Percentiles rank a stretch among this genome's conserved stretches.
Conservation (phyloP, 129 eudicot species). For the Gnaphalium uliginosum region DNA sequence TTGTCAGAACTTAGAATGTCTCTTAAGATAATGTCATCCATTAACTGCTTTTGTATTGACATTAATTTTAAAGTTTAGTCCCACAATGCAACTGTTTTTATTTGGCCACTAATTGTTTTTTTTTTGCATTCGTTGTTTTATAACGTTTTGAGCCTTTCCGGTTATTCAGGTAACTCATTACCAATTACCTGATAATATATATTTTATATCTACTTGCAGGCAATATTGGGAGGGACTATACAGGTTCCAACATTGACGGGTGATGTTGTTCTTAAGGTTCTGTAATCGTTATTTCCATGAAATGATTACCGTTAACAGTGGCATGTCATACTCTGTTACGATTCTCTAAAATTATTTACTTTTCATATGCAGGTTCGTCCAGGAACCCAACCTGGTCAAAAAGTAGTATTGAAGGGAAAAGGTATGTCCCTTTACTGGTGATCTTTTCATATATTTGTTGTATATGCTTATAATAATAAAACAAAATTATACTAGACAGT, state of each 20-base stretch:
- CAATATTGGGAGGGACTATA: conserved; percentile 87
- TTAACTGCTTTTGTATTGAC: not conserved
- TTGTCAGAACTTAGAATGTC: not conserved
- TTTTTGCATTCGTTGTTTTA: not conserved
- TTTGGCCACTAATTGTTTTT: not conserved
- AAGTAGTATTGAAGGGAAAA: conserved; percentile 24
- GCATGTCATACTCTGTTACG: not conserved
- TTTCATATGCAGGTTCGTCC: conserved; percentile 30
- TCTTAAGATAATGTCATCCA: not conserved
- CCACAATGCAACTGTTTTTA: not conserved
- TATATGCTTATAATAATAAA: not conserved
- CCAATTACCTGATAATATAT: not conserved
- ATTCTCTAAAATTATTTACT: not conserved
- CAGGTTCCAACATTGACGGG: conserved; percentile 95
- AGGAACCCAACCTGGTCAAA: conserved; percentile 19
- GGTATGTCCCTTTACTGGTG: no score
- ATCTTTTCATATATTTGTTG: no score
- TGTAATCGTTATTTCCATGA: conserved; percentile 1
- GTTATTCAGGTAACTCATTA: not conserved
- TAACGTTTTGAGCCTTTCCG: not conserved
- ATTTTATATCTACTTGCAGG: conserved; percentile 49
- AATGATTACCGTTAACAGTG: not conserved
- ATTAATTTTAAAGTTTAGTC: not conserved
- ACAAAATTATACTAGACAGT: no score
- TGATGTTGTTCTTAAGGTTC: conserved; percentile 94